Evolutionary conservation across 2,329 filamentous ascomycete species (phyloP).

Genomic region (Malbranchea zuffiana): DNA sequence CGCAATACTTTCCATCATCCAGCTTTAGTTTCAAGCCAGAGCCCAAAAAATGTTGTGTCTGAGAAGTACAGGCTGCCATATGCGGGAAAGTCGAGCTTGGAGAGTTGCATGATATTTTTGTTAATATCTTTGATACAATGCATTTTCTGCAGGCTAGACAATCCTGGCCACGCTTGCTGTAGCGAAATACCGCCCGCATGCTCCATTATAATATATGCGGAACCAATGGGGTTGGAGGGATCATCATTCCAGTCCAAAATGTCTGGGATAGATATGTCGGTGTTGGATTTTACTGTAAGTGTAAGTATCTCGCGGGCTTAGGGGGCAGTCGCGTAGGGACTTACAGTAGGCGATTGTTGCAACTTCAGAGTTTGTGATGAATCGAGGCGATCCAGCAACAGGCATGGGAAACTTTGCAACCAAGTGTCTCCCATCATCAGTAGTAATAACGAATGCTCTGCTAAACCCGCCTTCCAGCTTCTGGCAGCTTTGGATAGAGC

Average conservation of each 20-base stretch:
- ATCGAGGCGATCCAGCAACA: slow-evolving; percentile 27
- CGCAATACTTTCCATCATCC: slow-evolving; percentile 13
- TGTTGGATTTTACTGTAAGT: slow-evolving; percentile 27
- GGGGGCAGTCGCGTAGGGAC: too few relatives aligned
- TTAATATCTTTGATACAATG: slow-evolving; percentile 13
- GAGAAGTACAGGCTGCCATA: slow-evolving; percentile 30
- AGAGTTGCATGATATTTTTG: slow-evolving; percentile 11
- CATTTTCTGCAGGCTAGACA: slow-evolving; percentile 23
- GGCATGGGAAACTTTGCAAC: slow-evolving; percentile 35
- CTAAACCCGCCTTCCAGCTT: slow-evolving; percentile 40
- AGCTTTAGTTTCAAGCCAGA: slow-evolving; percentile 11
- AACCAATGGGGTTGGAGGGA: slow-evolving; percentile 24
- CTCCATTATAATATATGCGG: slow-evolving; percentile 34
- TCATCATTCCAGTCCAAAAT: slow-evolving; percentile 36
- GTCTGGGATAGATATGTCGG: slow-evolving; percentile 32
- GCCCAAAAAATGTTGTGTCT: slow-evolving; percentile 16
- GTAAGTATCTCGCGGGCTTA: slow-evolving; percentile 12
- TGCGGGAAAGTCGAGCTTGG: slow-evolving; percentile 24
- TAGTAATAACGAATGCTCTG: slow-evolving; percentile 34
- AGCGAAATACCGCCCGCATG: slow-evolving; percentile 26
- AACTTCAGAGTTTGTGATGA: slow-evolving; percentile 21
- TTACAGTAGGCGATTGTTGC: slow-evolving; percentile 36
- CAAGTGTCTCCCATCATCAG: slow-evolving; percentile 28
- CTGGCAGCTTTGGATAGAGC: slow-evolving; percentile 24
- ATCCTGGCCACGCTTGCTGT: slow-evolving; percentile 23